Base-by-base conservation (phyloP, 345 rosid species). In the Gossypium anomalum region DNA sequence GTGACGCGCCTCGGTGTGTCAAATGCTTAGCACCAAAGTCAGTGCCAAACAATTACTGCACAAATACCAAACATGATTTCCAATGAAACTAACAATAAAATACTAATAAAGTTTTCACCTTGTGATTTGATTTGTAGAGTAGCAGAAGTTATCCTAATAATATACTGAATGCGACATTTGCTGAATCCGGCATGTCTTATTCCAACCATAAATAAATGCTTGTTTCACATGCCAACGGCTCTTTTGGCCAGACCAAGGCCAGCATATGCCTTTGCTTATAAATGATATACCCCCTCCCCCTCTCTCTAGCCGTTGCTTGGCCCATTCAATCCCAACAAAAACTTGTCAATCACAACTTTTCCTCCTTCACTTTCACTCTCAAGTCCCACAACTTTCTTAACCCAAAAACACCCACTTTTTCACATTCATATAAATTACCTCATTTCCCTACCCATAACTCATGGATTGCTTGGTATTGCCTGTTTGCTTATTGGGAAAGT, bases 391-490 rank as follows among this genome's bases (percentile, higher is more conserved):
- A 20, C 16, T 43, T 43, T 11, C 27, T 27, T 49, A 22, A 2
- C n/a, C 34, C 14, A 22, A 22, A 69, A 67, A 20, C 0, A 34
- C 62, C n/a, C 43, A 73, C 48, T 19, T 27, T 5, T 34, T 57
- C 52, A 22, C 57, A 22, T 56, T 12, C 27, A 9, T 53, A 34
- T 67, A 49, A 75, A 14, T 34, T 7, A 7, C 38, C 13, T 55
- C 43, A 19, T 65, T 53, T 38, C 17, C 51, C 27, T 13, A 49
- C 3, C 29, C 19, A 17, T 7, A 62, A n/a, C 14, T 14, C 66
- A 88, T 86, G 98, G 86, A 81, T 86, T 93, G 97, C 82, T 80
- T 93, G 82, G 85, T 88, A 51, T 69, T 83, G 76, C 94, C 96
- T 0, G 90, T 86, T 1, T 77, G 84, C 8, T 51, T 82, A 25